Percentiles rank a stretch among this genome's conserved stretches.
phyloP scores from a whole-genome alignment of 208 protist genomes.

The Trichomonas tenax region DNA sequence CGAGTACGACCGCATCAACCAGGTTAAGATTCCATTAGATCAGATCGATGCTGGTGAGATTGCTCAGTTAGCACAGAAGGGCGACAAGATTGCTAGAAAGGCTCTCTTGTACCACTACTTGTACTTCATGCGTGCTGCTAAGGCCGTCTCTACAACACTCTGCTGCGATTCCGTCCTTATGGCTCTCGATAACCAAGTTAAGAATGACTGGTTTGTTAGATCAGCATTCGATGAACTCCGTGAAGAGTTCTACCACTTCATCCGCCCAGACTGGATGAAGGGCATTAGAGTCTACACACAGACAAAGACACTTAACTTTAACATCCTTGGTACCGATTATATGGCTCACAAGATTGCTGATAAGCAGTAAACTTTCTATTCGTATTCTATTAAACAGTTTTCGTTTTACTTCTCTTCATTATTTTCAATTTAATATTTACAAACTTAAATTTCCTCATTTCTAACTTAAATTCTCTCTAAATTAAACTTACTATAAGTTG shows the following conservation, averaged over 20 bases:
- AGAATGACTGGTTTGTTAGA: background rate
- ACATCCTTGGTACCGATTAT: background rate
- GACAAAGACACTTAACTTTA: background rate
- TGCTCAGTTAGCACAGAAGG: background rate
- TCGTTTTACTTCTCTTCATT: too few species aligned
- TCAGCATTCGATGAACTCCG: background rate
- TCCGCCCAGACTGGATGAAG: background rate
- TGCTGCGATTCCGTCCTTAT: background rate
- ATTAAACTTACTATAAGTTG: background rate
- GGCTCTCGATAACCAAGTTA: slow-evolving; percentile 17
- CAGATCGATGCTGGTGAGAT: background rate
- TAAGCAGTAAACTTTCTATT: background rate
- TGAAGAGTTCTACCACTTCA: background rate
- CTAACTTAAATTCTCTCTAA: too few species aligned
- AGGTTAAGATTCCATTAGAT: background rate
- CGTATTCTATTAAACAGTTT: background rate
- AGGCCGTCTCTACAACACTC: background rate
- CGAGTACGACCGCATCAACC: too few species aligned
- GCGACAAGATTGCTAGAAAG: background rate
- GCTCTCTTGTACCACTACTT: background rate
- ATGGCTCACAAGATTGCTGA: slow-evolving; percentile 1
- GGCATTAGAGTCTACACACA: background rate
- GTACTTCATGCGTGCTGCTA: background rate
- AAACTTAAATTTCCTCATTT: too few species aligned
- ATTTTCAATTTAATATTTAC: too few species aligned